Conservation (phyloP, 1,139 yeast species). For the Kluyveromyces sp. region DNA sequence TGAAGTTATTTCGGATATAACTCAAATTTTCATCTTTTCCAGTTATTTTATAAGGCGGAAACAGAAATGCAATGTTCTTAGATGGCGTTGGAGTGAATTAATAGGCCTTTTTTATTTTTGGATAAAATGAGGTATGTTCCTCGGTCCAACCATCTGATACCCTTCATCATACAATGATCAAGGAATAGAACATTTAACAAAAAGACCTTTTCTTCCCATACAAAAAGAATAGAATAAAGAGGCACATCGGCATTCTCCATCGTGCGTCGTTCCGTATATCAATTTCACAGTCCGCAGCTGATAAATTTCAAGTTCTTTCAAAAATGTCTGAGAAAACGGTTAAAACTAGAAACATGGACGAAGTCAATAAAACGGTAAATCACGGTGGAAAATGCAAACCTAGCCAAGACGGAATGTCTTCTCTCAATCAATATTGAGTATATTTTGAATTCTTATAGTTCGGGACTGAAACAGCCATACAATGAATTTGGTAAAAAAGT, state of each 20-base stretch:
- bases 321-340: too few species aligned
- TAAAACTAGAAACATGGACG: too few species aligned
- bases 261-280: neutral
- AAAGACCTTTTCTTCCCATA: neutral
- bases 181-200: too few species aligned
- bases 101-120: too few species aligned
- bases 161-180: too few species aligned
- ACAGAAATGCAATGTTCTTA: neutral
- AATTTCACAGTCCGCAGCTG: too few species aligned
- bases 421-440: neutral
- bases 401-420: neutral
- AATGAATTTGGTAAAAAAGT: neutral
- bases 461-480: neutral
- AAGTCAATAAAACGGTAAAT: too few species aligned
- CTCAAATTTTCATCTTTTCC: neutral
- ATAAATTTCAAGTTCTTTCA: too few species aligned
- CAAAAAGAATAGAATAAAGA: neutral
- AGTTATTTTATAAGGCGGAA: conserved; percentile 4
- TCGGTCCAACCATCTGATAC: too few species aligned
- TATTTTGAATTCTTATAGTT: too few species aligned
- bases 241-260: neutral
- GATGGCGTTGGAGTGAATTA: neutral
- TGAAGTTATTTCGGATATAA: neutral
- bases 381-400: neutral
- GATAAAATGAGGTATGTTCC: neutral